Evolutionary conservation across 345 rosid species (phyloP).

Genomic region (Microthlaspi erraticum): DNA sequence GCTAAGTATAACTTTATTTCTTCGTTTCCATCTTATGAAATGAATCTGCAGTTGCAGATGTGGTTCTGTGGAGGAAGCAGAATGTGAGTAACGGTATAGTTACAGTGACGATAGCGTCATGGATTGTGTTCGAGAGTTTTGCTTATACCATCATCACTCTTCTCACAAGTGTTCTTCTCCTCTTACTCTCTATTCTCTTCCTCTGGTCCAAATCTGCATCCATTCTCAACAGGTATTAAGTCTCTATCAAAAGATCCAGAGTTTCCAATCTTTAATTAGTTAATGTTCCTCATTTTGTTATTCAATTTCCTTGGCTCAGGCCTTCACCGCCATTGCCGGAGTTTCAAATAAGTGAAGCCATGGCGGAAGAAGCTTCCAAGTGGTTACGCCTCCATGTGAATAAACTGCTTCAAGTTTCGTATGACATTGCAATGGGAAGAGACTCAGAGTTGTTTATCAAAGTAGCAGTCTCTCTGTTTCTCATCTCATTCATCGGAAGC

Average conservation of each 20-base stretch:
- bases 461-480: constrained; percentile 62
- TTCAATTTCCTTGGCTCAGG: constrained; percentile 47
- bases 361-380: constrained; percentile 56
- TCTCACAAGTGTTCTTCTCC: constrained; percentile 83
- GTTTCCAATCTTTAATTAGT: neutral
- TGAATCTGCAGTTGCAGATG: constrained; percentile 83
- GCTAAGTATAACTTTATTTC: neutral
- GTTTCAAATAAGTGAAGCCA: constrained; percentile 73
- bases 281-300: neutral
- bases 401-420: constrained; percentile 61
- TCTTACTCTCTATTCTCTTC: constrained; percentile 75
- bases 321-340: constrained; percentile 91
- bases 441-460: constrained; percentile 65
- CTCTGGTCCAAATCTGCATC: constrained; percentile 98
- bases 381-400: constrained; percentile 57
- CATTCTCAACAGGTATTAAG: constrained; percentile 72
- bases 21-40: constrained; percentile 24
- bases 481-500: constrained; percentile 69
- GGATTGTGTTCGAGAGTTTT: constrained; percentile 90
- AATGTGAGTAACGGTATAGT: constrained; percentile 69
- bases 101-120: constrained; percentile 68
- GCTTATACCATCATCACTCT: constrained; percentile 88
- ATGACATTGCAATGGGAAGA: constrained; percentile 79
- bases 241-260: neutral
- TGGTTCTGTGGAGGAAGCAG: constrained; percentile 79